Base-by-base conservation (phyloP, 164 flowering plant species). In the Buxus sempervirens region DNA sequence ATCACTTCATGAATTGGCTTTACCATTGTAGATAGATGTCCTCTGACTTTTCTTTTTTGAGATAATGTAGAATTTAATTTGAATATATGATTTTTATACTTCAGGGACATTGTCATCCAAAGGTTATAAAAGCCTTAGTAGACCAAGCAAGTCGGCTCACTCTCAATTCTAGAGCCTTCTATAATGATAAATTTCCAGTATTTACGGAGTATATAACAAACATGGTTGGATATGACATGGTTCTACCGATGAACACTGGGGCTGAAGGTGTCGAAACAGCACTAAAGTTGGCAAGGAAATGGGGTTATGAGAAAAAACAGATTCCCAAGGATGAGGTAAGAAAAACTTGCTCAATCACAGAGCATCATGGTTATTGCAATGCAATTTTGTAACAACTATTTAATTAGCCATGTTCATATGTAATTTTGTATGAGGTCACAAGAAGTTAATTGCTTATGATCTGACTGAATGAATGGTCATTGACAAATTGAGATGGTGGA, bases 231-330 rank as follows among this genome's bases (percentile, higher is more conserved):
- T 95, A 92, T 76, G 99, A 91, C 26, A 96, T 93, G 99, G 92
- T 87, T 69, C 87, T 96, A 22, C 99, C 99, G 8, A 96, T 96
- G 98, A 96, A 96, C 65, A 96, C 98, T 67, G 99, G 99, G 60
- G 99, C 99, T 60, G 99, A 93, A 82, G 98, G 94, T 53, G 98
- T 93, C 67, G 98, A 93, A 81, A 93, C 98, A 38, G 97, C 98
- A 61, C 59, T 93, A 66, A 93, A 93, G 77, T 73, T 90, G 80
- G 97, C 93, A 21, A 88, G 97, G 73, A 90, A 90, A 71, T 93
- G 98, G 97, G 98, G 97, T 60, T 90, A 96, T 70, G 82, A 83
- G 74, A 90, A 87, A 86, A 96, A 96, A 76, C 81, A 75, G 18
- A 90, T 95, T 59, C 93, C 96, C 18, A 87, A 82, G 71, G 82